phyloP scores from a whole-genome alignment of 108 stramenopile species.

The Conticribra weissflogii region DNA sequence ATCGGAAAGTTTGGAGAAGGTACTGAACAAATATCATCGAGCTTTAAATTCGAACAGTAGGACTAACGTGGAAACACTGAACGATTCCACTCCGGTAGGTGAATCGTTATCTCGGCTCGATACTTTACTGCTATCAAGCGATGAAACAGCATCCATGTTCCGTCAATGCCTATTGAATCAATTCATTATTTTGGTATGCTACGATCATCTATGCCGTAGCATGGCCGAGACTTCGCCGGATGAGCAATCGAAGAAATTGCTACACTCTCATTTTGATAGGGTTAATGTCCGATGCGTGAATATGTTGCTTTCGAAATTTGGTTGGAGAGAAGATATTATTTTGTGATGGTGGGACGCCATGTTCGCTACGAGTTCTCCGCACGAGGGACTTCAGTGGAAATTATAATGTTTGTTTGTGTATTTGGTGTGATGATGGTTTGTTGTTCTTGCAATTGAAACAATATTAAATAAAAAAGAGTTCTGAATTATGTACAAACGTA shows the following conservation, averaged over 20 bases:
- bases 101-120: background rate
- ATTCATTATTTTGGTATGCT: conserved; percentile 46
- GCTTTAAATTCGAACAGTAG: conserved; percentile 2
- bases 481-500: too few species aligned
- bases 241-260: background rate
- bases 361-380: too few species aligned
- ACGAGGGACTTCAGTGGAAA: too few species aligned
- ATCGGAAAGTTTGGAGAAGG: conserved; percentile 1
- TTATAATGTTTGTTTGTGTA: too few species aligned
- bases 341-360: too few species aligned
- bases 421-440: too few species aligned
- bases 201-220: conserved; percentile 36
- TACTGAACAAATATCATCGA: conserved; percentile 5
- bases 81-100: background rate
- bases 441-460: too few species aligned
- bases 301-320: conserved; percentile 17
- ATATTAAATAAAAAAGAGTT: too few species aligned
- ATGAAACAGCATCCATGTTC: conserved; percentile 30
- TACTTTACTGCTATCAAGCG: conserved; percentile 21
- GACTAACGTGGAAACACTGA: background rate
- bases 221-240: conserved; percentile 20
- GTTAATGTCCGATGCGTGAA: conserved; percentile 12
- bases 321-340: conserved; percentile 11
- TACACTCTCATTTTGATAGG: conserved; percentile 15
- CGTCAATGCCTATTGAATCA: conserved; percentile 44